Conservation (phyloP, 1,284 basidiomycete species). For the Phellinidium pouzarii region DNA sequence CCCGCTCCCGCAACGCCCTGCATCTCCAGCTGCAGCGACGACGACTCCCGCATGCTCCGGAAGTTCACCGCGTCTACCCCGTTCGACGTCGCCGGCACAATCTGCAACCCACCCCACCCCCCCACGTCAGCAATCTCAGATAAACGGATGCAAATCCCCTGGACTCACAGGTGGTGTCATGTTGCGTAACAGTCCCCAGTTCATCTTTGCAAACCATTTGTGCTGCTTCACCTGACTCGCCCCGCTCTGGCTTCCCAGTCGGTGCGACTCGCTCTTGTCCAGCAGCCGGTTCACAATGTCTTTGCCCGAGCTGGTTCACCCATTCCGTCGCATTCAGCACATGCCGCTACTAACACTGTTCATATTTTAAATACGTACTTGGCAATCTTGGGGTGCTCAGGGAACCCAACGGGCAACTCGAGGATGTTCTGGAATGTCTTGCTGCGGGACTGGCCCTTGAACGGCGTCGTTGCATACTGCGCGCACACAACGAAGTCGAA, state of each 20-base stretch:
- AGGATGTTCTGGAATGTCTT: constrained; percentile 97
- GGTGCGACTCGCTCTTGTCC: constrained; percentile 88
- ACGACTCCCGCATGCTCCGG: constrained; percentile 84
- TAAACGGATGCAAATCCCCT: constrained; percentile 5
- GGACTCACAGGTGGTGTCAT: constrained; percentile 82
- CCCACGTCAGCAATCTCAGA: background rate
- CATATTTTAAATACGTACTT: constrained; percentile 47
- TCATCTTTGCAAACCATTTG: constrained; percentile 96
- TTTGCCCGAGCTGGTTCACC: constrained; percentile 85
- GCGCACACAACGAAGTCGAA: constrained; percentile 8
- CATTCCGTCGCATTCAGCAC: constrained; percentile 12
- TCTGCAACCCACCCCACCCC: constrained; percentile 40
- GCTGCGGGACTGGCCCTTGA: constrained; percentile 93
- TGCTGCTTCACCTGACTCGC: constrained; percentile 98
- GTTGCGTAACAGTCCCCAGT: constrained; percentile 94
- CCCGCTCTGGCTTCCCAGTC: constrained; percentile 87
- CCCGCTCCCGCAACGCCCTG: constrained; percentile 31
- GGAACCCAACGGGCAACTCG: constrained; percentile 81
- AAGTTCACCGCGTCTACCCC: constrained; percentile 88
- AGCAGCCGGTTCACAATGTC: constrained; percentile 83
- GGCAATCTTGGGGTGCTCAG: constrained; percentile 80
- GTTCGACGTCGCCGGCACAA: constrained; percentile 77
- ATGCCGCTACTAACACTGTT: background rate
- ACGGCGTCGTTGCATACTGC: constrained; percentile 95
- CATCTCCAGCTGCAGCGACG: constrained; percentile 80